These are phyloP conservation scores for Furcasterigmium sp. DNA, from an alignment of 2,329 filamentous ascomycete species.

Conservation along the genomic window DNA sequence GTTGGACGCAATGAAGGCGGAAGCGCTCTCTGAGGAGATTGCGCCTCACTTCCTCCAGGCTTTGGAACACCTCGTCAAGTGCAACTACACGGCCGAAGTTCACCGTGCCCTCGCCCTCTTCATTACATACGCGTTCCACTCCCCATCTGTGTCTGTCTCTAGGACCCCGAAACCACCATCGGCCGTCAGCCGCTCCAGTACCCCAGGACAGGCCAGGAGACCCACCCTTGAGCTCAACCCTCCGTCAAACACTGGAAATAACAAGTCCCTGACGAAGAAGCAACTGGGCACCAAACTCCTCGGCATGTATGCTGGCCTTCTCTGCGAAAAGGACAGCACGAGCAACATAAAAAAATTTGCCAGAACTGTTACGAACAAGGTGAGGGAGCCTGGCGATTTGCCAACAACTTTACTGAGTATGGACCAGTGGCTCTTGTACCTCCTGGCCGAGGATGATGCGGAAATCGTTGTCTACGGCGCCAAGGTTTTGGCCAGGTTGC, in stretches of 20 bases:
- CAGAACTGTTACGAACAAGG: slow-evolving; percentile 91
- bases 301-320: slow-evolving; percentile 68
- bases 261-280: slow-evolving; percentile 51
- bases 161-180: slow-evolving; percentile 45
- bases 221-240: slow-evolving; percentile 27
- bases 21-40: slow-evolving; percentile 66
- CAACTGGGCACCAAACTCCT: slow-evolving; percentile 72
- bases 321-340: slow-evolving; percentile 68
- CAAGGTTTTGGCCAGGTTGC: slow-evolving; percentile 76
- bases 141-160: slow-evolving; percentile 39
- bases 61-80: slow-evolving; percentile 73
- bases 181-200: slow-evolving; percentile 31
- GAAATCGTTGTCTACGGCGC: slow-evolving; percentile 76
- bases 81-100: slow-evolving; percentile 77
- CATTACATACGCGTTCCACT: slow-evolving; percentile 85
- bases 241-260: slow-evolving; percentile 20
- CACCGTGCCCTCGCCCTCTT: slow-evolving; percentile 85
- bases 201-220: slow-evolving; percentile 29
- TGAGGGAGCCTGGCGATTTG: slow-evolving; percentile 31
- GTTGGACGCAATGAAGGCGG: slow-evolving; percentile 84
- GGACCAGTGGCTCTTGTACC: slow-evolving; percentile 78
- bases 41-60: slow-evolving; percentile 73
- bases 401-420: slow-evolving; percentile 15
- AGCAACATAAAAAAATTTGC: slow-evolving; percentile 80
- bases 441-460: slow-evolving; percentile 80